Percentiles rank a stretch among this genome's conserved stretches.
Conservation (phyloP, 257 asterid species). For the Plantago elongata region DNA sequence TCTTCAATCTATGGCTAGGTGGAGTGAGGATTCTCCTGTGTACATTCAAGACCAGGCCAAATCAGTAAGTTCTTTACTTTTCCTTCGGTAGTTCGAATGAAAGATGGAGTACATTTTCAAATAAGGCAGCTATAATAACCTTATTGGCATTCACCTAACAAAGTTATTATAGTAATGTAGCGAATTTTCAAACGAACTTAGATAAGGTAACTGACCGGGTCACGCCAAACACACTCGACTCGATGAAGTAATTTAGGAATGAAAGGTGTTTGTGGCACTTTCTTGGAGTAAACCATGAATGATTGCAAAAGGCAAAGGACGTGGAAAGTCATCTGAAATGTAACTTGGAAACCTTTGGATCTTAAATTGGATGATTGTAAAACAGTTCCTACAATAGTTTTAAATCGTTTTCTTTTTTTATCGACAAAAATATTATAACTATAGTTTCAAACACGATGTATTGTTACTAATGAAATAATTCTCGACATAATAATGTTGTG, state of each 20-base stretch:
- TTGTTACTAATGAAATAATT: conserved; percentile 11
- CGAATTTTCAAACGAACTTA: no score
- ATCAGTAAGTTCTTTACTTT: conserved; percentile 34
- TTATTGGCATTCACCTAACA: no score
- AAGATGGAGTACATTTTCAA: neutral
- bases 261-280: no score
- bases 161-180: no score
- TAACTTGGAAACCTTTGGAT: conserved; percentile 6
- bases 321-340: conserved; percentile 19
- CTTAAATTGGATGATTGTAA: conserved; percentile 27
- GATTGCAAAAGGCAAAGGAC: conserved; percentile 15
- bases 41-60: conserved; percentile 78
- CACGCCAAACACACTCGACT: no score
- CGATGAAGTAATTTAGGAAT: no score
- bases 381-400: conserved; percentile 26
- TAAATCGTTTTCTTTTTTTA: no score
- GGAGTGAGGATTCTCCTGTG: conserved; percentile 56
- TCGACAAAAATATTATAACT: no score
- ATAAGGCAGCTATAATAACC: no score
- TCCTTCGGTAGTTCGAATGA: neutral
- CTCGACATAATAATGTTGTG: conserved; percentile 34
- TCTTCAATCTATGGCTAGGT: conserved; percentile 49
- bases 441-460: conserved; percentile 17
- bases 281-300: conserved; percentile 1
- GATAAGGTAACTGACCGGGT: no score